Conservation (phyloP, 345 rosid species). For the Anacardium occidentale region DNA sequence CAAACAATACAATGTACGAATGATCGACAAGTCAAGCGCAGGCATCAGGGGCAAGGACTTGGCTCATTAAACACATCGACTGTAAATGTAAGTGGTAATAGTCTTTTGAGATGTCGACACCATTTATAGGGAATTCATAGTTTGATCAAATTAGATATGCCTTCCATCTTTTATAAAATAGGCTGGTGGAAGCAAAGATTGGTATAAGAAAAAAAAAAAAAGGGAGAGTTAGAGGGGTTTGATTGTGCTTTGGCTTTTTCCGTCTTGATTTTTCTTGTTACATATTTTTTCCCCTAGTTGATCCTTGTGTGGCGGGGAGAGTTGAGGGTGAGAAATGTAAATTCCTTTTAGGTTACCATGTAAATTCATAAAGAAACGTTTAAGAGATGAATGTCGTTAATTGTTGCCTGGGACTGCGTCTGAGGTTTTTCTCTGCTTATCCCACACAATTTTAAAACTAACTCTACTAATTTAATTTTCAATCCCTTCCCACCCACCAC, state of each 20-base stretch:
- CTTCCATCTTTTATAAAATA: slow-evolving; percentile 21
- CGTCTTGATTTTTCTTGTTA: slow-evolving; percentile 1
- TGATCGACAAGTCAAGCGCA: slow-evolving; percentile 71
- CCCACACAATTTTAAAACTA: too few species aligned
- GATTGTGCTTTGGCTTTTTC: slow-evolving; percentile 21
- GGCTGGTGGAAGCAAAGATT: slow-evolving; percentile 28
- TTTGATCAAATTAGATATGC: slow-evolving; percentile 28
- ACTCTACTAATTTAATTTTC: too few species aligned
- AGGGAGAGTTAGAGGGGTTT: slow-evolving; percentile 24
- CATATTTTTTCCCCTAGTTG: slow-evolving; percentile 21
- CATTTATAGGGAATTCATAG: slow-evolving; percentile 25
- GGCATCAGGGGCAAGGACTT: slow-evolving; percentile 79
- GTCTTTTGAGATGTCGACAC: slow-evolving; percentile 26
- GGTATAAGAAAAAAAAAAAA: slow-evolving; percentile 21
- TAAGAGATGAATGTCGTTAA: neutral
- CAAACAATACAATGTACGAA: slow-evolving; percentile 82
- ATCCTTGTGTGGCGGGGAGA: slow-evolving; percentile 37
- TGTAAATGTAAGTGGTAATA: slow-evolving; percentile 34
- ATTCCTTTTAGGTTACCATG: slow-evolving; percentile 47
- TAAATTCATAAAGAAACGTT: slow-evolving; percentile 30
- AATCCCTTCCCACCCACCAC: too few species aligned
- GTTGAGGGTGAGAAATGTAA: slow-evolving; percentile 55
- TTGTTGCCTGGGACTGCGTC: too few species aligned
- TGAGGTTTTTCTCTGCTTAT: too few species aligned
- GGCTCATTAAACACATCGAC: slow-evolving; percentile 38